Base-by-base conservation (phyloP, 1,284 basidiomycete species). In the Puccinia polysora region DNA sequence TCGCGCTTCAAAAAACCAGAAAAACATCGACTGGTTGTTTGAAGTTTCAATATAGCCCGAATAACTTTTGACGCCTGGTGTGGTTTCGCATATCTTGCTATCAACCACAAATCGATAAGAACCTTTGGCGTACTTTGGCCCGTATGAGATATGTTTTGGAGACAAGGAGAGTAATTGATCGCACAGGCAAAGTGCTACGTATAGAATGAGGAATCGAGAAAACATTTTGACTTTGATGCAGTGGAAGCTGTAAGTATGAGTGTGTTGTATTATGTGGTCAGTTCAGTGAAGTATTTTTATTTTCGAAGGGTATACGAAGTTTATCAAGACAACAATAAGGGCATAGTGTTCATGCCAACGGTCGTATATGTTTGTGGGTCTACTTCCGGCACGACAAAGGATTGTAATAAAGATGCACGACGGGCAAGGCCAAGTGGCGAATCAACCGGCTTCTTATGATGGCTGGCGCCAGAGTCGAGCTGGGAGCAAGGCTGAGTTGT, bases 31-130 rank as follows among this genome's bases (percentile, higher is more conserved):
- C 76, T 86, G 78, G 25, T 81, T 81, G 4, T 82, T 77, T 3
- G 83, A 81, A 7, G 86, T 76, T 78, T 87, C 85, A 0, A 83
- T 85, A 74, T 87, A 87, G 0, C 86, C 87, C 0, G 87, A 87
- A 74, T 86, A 83, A 78, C 87, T 87, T 52, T 83, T 81, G 10
- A 89, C 87, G 0, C 84, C 85, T 0, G 86, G 84, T 0, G 86
- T 87, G 3, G 85, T 87, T 79, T 89, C 88, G 77, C 88, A 89
- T 3, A 88, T 83, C 0, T 87, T 87, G 4, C 86, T 87, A 75
- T 88, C 45, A 47, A 45, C 59, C 0, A 47, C 20, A 53, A 58
- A 53, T 20, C 70, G 70, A 58, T 72, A 64, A 30, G 60, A 50
- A n/a, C 62, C 70, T 58, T 68, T 49, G 0, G 34, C 43, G 6